phyloP scores from a whole-genome alignment of 208 protist genomes.

The Wallacemonas sp. region DNA sequence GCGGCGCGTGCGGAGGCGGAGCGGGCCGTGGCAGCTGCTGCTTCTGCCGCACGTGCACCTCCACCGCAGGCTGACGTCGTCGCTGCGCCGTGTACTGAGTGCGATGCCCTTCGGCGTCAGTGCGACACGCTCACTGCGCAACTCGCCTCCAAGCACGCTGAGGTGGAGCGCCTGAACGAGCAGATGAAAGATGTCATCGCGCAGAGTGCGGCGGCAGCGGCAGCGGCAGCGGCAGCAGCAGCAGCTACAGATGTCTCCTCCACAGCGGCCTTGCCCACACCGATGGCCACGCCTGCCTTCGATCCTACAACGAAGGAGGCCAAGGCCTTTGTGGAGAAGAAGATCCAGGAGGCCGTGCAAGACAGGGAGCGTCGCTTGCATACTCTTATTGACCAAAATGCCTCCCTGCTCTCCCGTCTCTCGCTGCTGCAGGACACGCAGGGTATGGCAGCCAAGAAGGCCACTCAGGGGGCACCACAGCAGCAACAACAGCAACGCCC shows the following conservation, averaged over 20 bases:
- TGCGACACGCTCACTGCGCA: conserved; percentile 16
- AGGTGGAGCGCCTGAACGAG: conserved; percentile 11
- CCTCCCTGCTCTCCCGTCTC: conserved; percentile 38
- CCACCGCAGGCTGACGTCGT: background rate
- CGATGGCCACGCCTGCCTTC: conserved; percentile 1
- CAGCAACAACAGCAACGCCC: background rate
- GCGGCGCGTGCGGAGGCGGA: background rate
- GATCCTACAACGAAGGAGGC: conserved; percentile 30
- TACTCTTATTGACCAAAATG: conserved; percentile 46
- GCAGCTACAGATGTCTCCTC: conserved; percentile 2
- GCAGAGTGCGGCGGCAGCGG: background rate
- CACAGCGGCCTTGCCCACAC: conserved; percentile 2
- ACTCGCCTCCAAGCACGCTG: conserved; percentile 24
- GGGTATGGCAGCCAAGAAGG: conserved; percentile 25
- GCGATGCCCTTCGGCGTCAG: background rate
- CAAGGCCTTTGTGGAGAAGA: conserved; percentile 32
- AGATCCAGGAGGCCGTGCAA: conserved; percentile 33
- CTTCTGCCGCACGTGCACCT: background rate
- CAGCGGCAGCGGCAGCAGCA: background rate
- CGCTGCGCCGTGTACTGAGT: background rate
- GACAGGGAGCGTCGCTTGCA: conserved; percentile 36
- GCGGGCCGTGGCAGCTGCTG: background rate
- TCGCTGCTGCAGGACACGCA: conserved; percentile 50
- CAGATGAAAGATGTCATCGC: conserved; percentile 25
- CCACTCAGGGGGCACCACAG: conserved; percentile 18